phyloP scores from a whole-genome alignment of 768 basidiomycete genomes.

The Suillus americanus region DNA sequence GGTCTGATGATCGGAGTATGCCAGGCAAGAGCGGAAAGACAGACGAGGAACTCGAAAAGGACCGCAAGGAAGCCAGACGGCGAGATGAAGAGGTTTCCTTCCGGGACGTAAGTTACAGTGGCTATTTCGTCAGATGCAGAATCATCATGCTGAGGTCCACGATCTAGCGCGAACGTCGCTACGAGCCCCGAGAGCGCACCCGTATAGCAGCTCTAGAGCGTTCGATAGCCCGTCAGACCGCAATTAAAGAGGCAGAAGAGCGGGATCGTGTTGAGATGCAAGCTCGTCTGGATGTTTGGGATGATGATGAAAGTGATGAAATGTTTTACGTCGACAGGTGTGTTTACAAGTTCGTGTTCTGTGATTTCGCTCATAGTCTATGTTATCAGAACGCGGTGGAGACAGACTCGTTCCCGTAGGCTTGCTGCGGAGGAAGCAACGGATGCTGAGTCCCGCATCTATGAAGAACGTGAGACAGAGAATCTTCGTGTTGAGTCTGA shows the following conservation, averaged over 20 bases:
- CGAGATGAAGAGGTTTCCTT: slow-evolving; percentile 85
- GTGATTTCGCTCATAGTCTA: not conserved
- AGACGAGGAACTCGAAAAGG: slow-evolving; percentile 86
- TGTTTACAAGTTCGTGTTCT: slow-evolving; percentile 20
- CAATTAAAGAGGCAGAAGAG: slow-evolving; percentile 74
- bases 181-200: slow-evolving; percentile 84
- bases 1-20: slow-evolving; percentile 33
- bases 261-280: slow-evolving; percentile 80
- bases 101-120: slow-evolving; percentile 64
- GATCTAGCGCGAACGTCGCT: slow-evolving; percentile 84
- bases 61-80: slow-evolving; percentile 71
- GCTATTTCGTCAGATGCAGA: not conserved
- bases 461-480: slow-evolving; percentile 85
- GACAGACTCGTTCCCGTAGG: slow-evolving; percentile 66
- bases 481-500: slow-evolving; percentile 89
- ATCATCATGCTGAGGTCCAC: slow-evolving; percentile 2
- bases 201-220: slow-evolving; percentile 79
- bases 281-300: slow-evolving; percentile 82
- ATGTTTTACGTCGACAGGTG: slow-evolving; percentile 90
- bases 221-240: slow-evolving; percentile 68
- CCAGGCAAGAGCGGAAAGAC: slow-evolving; percentile 54
- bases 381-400: slow-evolving; percentile 81
- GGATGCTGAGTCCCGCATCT: slow-evolving; percentile 78
- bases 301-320: slow-evolving; percentile 92
- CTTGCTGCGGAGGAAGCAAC: slow-evolving; percentile 79